A percentile compares a stretch with the other conserved stretches of the same genome.
Evolutionary conservation across 2,329 filamentous ascomycete species (phyloP).

Genomic region (Hymenotorrendiella dingleyae): DNA sequence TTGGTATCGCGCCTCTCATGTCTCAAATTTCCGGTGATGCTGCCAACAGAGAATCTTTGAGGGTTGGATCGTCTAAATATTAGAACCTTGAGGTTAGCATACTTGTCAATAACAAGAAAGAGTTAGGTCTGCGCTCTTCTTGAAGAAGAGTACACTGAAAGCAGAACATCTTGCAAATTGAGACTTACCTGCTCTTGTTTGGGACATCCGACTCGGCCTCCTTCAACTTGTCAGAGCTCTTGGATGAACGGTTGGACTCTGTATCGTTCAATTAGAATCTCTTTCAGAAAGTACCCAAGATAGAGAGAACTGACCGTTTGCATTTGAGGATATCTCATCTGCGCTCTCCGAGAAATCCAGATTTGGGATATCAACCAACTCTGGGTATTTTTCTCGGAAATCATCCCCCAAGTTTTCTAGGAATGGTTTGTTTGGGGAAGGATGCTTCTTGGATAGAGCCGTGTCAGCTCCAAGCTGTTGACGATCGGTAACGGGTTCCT

Average conservation of each 20-base stretch:
- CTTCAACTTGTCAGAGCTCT: too few relatives aligned
- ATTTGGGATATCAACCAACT: neutral
- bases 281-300: neutral
- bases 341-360: neutral
- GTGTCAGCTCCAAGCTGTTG: too few relatives aligned
- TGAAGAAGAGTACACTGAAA: neutral
- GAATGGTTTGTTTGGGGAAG: conserved; percentile 22
- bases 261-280: neutral
- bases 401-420: conserved; percentile 21
- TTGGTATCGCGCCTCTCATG: neutral
- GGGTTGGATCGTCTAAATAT: neutral
- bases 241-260: too few relatives aligned
- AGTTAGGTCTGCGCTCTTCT: too few relatives aligned
- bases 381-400: too few relatives aligned
- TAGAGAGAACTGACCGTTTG: neutral
- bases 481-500: conserved; percentile 5
- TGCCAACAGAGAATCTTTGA: neutral
- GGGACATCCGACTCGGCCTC: too few relatives aligned
- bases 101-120: too few relatives aligned
- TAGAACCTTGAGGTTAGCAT: too few relatives aligned
- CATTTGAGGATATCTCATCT: neutral
- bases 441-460: conserved; percentile 26
- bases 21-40: neutral
- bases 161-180: too few relatives aligned
- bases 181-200: too few relatives aligned